Evolutionary conservation across 768 basidiomycete genomes (phyloP).

Genomic region (Termitomyces bulborhizus): DNA sequence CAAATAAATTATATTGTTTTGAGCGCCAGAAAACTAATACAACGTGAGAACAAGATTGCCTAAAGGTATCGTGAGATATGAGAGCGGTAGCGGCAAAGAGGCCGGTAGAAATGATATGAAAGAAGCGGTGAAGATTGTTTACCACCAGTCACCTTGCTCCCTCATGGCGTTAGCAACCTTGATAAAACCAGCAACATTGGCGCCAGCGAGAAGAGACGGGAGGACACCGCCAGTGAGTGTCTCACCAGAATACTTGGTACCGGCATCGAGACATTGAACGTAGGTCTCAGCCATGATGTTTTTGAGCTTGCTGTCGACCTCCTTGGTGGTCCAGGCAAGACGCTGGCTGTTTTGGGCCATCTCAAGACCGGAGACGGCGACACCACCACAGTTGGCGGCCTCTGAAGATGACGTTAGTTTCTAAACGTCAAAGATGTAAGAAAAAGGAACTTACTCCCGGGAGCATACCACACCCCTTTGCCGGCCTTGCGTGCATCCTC

Average conservation of each 20-base stretch:
- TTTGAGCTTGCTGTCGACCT: conserved; percentile 66
- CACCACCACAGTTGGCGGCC: conserved; percentile 66
- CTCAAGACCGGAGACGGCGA: conserved; percentile 73
- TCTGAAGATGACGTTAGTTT: conserved; percentile 20
- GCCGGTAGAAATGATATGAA: background rate
- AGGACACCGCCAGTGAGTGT: conserved; percentile 29
- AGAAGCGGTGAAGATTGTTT: conserved; percentile 15
- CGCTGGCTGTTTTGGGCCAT: conserved; percentile 76
- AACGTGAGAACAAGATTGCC: background rate
- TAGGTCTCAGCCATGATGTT: conserved; percentile 67
- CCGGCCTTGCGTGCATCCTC: conserved; percentile 52
- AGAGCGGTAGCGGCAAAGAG: background rate
- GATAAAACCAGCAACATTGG: conserved; percentile 70
- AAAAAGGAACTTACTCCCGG: conserved; percentile 47
- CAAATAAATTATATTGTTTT: background rate
- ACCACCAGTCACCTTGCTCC: conserved; percentile 77
- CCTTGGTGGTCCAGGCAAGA: conserved; percentile 52
- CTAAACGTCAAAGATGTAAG: background rate
- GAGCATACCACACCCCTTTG: conserved; percentile 61
- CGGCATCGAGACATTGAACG: conserved; percentile 49
- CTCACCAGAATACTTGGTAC: conserved; percentile 51
- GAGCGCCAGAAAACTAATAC: background rate
- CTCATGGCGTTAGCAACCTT: conserved; percentile 70
- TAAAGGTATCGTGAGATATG: background rate
- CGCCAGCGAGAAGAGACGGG: conserved; percentile 54